Base-by-base conservation (phyloP, 2,329 filamentous ascomycete species). In the Blastomyces silverae region DNA sequence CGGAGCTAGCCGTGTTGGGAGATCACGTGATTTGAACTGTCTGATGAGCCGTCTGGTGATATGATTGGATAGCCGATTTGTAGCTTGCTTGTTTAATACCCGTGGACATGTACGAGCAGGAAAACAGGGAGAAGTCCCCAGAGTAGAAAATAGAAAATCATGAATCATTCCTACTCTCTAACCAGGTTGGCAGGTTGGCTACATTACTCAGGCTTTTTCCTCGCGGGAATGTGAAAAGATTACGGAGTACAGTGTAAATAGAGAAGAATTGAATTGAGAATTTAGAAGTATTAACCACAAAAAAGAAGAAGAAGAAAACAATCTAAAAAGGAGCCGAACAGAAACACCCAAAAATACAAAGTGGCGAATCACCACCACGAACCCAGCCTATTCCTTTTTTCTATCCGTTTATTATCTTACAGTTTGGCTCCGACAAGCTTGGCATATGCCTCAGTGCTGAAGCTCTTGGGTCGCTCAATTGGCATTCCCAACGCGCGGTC, bases 381-480 rank as follows among this genome's bases (percentile, higher is more conserved):
- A 15, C 31, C 55, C 28, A 20, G 55, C 20, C 31, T 20, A 34
- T 42, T 3, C 34, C 25, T 55, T 55, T 55, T 57, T 25, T 57
- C 34, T 57, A 22, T 22, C 20, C 20, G 22, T 57, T 37, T 39
- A 37, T 37, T 62, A 50, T 46, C 22, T 46, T 50, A 97, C 81
- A 96, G 84, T 84, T 92, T 92, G 76, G 92, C 92, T 79, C 87
- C 87, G 71, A 90, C 88, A 73, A 97, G 87, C 87, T 97, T 93
- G 80, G 91, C 87, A 85, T 92, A 97, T 79, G 93, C 93, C 77
- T 92, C 91, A 67, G 94, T 99, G 79, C 90, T 95, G 90, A 97
- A 99, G 69, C 89, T 93, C 90, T 99, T 99, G 81, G 94, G 94
- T 78, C 94, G 86, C 89, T 99, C 94, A 75, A 99, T 99, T 73